phyloP scores from a whole-genome alignment of 2,329 filamentous ascomycete genomes.

The Penicillium sp. region DNA sequence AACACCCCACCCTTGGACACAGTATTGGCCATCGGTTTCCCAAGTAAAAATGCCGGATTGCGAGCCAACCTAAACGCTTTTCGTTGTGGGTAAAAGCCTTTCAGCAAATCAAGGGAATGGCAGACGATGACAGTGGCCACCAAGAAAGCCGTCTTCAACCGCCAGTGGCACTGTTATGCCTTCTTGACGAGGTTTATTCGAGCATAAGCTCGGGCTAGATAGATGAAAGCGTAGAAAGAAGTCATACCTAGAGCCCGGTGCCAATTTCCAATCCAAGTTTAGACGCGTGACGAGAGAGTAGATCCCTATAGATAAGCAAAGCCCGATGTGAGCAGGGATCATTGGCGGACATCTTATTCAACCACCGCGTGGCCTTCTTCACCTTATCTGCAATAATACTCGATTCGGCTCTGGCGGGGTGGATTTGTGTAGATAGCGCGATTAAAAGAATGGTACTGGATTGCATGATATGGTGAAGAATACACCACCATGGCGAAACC shows the following conservation, averaged over 20 bases:
- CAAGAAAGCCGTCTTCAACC: not conserved
- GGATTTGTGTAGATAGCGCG: constrained; percentile 34
- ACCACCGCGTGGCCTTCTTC: constrained; percentile 38
- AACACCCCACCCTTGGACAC: not conserved
- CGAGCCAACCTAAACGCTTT: not conserved
- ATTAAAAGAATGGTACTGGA: constrained; percentile 40
- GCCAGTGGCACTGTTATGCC: not conserved
- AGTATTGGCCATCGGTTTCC: not conserved
- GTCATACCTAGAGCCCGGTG: not conserved
- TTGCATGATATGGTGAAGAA: constrained; percentile 44
- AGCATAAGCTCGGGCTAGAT: not conserved
- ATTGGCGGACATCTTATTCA: constrained; percentile 36
- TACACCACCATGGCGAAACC: constrained; percentile 42
- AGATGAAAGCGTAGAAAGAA: not conserved
- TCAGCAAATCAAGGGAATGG: not conserved
- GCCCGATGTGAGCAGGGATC: constrained; percentile 36
- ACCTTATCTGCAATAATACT: constrained; percentile 27
- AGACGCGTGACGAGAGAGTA: constrained; percentile 23
- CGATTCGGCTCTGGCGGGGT: constrained; percentile 30
- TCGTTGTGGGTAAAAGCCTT: not conserved
- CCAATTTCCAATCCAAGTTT: constrained; percentile 9
- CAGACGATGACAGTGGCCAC: not conserved
- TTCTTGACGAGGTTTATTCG: not conserved
- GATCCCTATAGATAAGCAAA: constrained; percentile 31
- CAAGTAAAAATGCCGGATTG: not conserved